These are phyloP conservation scores for Globisporangium cystogenes DNA, from an alignment of 352 stramenopile genomes.

Conservation along the genomic window DNA sequence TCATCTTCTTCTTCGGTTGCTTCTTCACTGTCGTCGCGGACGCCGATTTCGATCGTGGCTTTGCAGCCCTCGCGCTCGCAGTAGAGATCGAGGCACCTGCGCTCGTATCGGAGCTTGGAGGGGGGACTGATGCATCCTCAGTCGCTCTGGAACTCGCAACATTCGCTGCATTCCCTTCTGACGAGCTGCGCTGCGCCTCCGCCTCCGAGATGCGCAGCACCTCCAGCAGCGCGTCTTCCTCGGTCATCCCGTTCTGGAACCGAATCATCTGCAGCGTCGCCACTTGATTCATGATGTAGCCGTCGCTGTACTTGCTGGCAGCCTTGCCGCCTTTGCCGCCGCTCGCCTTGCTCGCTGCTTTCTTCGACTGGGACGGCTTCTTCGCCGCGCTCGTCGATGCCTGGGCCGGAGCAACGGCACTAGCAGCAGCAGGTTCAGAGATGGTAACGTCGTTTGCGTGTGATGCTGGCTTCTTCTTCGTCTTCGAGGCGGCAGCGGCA, in stretches of 20 bases:
- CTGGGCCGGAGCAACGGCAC: background rate
- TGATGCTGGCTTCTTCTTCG: background rate
- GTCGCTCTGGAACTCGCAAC: too few species aligned
- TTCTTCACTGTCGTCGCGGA: background rate
- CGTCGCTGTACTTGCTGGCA: conserved; percentile 7
- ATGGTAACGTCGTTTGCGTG: background rate
- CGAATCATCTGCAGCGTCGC: conserved; percentile 42
- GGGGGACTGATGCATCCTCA: background rate
- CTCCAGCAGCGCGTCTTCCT: conserved; percentile 63
- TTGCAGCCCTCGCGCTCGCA: background rate
- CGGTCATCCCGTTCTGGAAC: conserved; percentile 65
- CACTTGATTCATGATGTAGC: conserved; percentile 25
- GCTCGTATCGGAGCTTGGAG: too few species aligned
- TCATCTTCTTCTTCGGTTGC: background rate
- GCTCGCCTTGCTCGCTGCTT: background rate
- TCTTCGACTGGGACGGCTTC: background rate
- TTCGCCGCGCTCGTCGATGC: background rate
- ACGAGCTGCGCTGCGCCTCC: conserved; percentile 6
- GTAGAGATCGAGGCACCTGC: too few species aligned
- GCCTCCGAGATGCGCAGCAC: conserved; percentile 56
- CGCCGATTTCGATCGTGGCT: background rate
- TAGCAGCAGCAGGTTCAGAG: background rate
- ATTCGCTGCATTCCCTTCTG: background rate
- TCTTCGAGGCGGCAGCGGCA: background rate
- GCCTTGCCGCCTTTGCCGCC: background rate